Base-by-base conservation (phyloP, 2,329 filamentous ascomycete genomes). In the Neofusicoccum umdonicola region DNA sequence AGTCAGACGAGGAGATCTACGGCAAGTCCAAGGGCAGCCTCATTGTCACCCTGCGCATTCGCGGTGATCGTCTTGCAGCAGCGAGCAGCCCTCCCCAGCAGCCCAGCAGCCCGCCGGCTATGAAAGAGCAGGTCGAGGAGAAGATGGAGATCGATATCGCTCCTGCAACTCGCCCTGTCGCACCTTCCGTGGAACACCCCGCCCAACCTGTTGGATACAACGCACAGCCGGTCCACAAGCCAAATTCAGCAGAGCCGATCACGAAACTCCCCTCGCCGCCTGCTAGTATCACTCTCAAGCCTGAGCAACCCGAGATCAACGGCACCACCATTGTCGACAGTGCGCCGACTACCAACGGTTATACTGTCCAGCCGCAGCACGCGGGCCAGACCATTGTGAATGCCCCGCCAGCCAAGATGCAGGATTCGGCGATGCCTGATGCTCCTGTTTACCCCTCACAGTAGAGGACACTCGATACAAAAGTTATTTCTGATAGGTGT, bases 1-100 rank as follows among this genome's bases (percentile, higher is more conserved):
- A 87, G 73, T 76, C 66, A 67, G 76, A 66, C 1, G 72, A 74
- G n/a, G 63, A 61, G n/a, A 45, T 52, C 37, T 31, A 52, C 54
- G 27, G 34, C 54, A 65, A 45, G 47, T 37, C 47, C 8, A 61
- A 61, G 44, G 44, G 56, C 22, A 56, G 63, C 39, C 52, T 64
- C 5, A 44, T 64, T 22, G 62, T 64, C 27, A 51, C 51, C 2
- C 35, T 64, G 17, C 62, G 52, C 44, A 50, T 64, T 27, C 50
- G 17, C 44, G 6, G 34, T 3, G 35, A 50, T 35, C 62, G 62
- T 50, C 62, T 64, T 4, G 62, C 62, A 34, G 51, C 51, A 15
- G 52, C 52, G 42, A 64, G 62, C 42, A 63, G 61, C 48, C 61
- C 61, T 31, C 39, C 41, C 17, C 39, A 42, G 22, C 48, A 54